Evolutionary conservation across 805 yeast genomes (phyloP).

Genomic region (Starmerella powellii): DNA sequence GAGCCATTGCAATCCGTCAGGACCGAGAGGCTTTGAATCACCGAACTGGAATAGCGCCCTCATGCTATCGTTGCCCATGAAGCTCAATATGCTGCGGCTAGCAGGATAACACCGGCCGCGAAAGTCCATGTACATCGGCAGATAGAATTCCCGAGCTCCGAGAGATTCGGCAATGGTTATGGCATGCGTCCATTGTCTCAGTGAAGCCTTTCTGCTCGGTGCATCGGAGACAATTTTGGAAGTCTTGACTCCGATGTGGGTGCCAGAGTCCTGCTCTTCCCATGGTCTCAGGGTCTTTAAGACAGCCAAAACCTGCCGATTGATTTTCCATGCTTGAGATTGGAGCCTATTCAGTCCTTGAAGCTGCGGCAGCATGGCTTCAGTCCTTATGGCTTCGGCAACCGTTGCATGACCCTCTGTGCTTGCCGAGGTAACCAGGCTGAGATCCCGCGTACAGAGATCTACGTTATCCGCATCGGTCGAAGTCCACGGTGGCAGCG

Average conservation of each 20-base stretch:
- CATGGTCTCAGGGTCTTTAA: background rate
- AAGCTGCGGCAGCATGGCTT: conserved; percentile 4
- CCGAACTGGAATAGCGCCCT: conserved; percentile 41
- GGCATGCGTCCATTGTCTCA: conserved; percentile 59
- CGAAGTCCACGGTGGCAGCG: conserved; percentile 68
- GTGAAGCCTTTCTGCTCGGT: conserved; percentile 30
- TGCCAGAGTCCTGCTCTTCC: background rate
- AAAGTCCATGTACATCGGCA: conserved; percentile 54
- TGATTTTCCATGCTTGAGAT: conserved; percentile 15
- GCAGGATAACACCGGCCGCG: conserved; percentile 50
- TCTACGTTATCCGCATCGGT: conserved; percentile 23
- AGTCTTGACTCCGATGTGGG: background rate
- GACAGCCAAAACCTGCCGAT: conserved; percentile 3
- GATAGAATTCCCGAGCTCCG: conserved; percentile 45
- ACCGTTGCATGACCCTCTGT: conserved; percentile 43
- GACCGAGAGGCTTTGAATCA: conserved; percentile 39
- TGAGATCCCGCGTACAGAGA: background rate
- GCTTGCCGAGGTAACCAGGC: conserved; percentile 30
- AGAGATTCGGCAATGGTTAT: conserved; percentile 89
- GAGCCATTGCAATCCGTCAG: conserved; percentile 38
- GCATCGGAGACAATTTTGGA: conserved; percentile 30
- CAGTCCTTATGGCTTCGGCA: conserved; percentile 5
- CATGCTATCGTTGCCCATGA: conserved; percentile 41
- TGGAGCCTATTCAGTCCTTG: conserved; percentile 12
- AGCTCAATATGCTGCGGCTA: conserved; percentile 47